These are phyloP conservation scores for Xylaria grammica DNA, from an alignment of 495 filamentous ascomycete species.

Conservation along the genomic window DNA sequence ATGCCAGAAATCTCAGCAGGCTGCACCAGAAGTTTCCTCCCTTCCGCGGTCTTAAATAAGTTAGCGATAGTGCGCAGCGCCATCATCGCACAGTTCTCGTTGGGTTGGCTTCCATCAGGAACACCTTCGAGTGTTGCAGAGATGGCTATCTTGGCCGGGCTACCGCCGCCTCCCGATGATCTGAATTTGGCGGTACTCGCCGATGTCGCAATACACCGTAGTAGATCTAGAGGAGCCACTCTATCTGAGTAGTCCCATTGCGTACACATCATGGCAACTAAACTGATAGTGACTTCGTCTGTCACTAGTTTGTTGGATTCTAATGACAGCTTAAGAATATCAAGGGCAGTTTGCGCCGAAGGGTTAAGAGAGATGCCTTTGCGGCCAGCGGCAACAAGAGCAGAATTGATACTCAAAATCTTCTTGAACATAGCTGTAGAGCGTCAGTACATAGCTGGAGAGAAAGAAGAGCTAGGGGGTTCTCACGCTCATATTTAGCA, in stretches of 20 bases:
- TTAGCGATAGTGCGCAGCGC: conserved; percentile 83
- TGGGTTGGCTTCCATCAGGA: conserved; percentile 38
- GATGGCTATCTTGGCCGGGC: conserved; percentile 56
- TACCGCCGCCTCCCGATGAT: conserved; percentile 44
- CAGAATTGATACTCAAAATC: conserved; percentile 70
- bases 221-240: conserved; percentile 82
- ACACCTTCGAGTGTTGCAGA: conserved; percentile 57
- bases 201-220: conserved; percentile 76
- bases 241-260: conserved; percentile 78
- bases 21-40: conserved; percentile 64
- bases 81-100: conserved; percentile 84
- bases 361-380: conserved; percentile 78
- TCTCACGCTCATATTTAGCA: conserved; percentile 50
- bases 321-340: conserved; percentile 60
- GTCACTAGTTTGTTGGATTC: conserved; percentile 51
- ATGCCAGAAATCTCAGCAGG: conserved; percentile 60
- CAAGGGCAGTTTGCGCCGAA: conserved; percentile 64
- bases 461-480: conserved; percentile 36
- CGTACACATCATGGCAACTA: conserved; percentile 70
- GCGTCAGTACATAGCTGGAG: conserved; percentile 43
- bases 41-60: conserved; percentile 76
- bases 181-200: conserved; percentile 62
- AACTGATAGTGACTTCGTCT: conserved; percentile 52
- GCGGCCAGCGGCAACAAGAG: conserved; percentile 67
- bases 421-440: conserved; percentile 73